Base-by-base conservation (phyloP, 176 grass and related monocot species). In the bread wheat (Triticum aestivum) region DNA sequence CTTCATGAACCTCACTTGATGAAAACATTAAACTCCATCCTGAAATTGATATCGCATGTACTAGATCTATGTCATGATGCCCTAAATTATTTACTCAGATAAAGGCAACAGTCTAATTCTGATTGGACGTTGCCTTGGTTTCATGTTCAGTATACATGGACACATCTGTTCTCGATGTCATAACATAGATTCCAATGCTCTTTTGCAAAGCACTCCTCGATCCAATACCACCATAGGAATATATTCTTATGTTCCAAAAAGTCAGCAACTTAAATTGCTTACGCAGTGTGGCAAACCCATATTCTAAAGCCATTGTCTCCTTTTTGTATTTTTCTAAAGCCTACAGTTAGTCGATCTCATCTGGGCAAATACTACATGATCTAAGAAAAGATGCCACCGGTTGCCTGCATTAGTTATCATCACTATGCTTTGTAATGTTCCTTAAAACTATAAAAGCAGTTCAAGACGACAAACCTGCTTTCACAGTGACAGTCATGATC, bases 291-390 rank as follows among this genome's bases (percentile, higher is more conserved):
- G 34, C 77, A 68, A 89, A 73, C 59, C 69, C 47, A 24, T 68
- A 81, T 85, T 35, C 69, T 59, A 81, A 85, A 89, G 69, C 3
- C 27, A 41, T 30, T 11, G 8, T 11, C 47, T 42, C 33, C 75
- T 70, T 70, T 79, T 59, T 86, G 74, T 79, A 59, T 78, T 58
- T 69, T 69, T 69, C 74, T 58, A 59, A 59, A 79, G 73, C 74
- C 45, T 58, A 4, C 54, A 10, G 62, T 67, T 84, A 33, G 79
- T 82, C 45, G 2, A 75, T 66, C 54, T 8, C 54, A 59, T 59
- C 32, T 66, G 32, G n/a, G 38, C 64, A 61, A 58, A 42, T 20
- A 17, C 37, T 65, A 23, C 30, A 66, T 14, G 32, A 58, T n/a
- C 11, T 76, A 68, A 76, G 15, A 71, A 87, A 75, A 30, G 23